A percentile compares a stretch with the other conserved stretches of the same genome.
Evolutionary conservation across 495 filamentous ascomycete genomes (phyloP).

Genomic region (Halenospora varia): DNA sequence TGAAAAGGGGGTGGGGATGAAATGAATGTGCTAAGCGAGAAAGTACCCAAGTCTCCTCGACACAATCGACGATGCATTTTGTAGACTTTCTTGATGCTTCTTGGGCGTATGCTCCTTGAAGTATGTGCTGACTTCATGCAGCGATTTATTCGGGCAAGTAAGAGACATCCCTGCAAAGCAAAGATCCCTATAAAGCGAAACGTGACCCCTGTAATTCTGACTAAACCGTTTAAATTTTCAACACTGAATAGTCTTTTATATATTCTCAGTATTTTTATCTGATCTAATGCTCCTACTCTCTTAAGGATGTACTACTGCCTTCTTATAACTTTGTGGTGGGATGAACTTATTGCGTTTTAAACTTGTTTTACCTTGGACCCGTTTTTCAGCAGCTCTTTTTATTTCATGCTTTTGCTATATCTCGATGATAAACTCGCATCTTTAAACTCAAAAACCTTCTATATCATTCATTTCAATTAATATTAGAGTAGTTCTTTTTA

Average conservation of each 20-base stretch:
- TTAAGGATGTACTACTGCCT: neutral
- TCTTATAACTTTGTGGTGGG: neutral
- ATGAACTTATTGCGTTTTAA: neutral
- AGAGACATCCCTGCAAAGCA: constrained; percentile 1
- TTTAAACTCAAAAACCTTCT: neutral
- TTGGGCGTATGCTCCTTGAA: too few relatives aligned
- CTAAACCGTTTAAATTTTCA: neutral
- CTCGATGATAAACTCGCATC: too few relatives aligned
- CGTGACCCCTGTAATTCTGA: neutral
- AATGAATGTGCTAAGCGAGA: too few relatives aligned
- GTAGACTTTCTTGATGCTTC: too few relatives aligned
- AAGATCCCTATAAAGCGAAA: neutral
- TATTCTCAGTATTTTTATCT: neutral
- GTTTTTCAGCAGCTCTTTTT: neutral
- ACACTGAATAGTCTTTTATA: neutral
- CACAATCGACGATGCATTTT: too few relatives aligned
- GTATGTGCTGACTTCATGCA: too few relatives aligned
- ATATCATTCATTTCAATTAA: neutral
- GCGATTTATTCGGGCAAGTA: too few relatives aligned
- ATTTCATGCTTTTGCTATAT: neutral
- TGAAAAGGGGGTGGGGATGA: too few relatives aligned
- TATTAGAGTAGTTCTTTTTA: constrained; percentile 1
- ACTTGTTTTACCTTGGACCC: neutral
- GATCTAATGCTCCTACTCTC: constrained; percentile 2
- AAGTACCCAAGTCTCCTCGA: too few relatives aligned